Evolutionary conservation across 176 grass and related monocot genomes (phyloP).

Genomic region (Avena eriantha): DNA sequence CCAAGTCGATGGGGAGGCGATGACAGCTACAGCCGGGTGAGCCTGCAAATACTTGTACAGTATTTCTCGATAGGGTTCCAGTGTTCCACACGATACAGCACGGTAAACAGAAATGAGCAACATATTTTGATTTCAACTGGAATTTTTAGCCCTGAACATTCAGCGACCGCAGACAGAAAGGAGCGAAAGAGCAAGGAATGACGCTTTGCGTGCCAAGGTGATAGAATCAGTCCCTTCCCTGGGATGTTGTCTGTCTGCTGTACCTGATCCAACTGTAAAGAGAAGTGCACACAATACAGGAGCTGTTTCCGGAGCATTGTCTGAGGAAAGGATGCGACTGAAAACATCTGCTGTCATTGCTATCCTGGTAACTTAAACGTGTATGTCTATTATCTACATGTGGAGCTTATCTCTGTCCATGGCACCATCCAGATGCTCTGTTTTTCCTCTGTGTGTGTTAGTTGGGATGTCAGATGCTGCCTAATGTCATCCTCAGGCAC

Average conservation of each 20-base stretch:
- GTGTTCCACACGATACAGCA: neutral
- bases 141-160: neutral
- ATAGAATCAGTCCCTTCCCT: neutral
- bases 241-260: neutral
- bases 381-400: neutral
- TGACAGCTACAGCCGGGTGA: neutral
- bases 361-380: neutral
- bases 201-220: constrained; percentile 14
- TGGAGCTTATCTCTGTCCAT: neutral
- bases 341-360: neutral
- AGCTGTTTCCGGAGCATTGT: neutral
- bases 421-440: neutral
- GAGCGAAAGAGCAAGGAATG: neutral
- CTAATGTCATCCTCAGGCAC: neutral
- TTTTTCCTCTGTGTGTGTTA: constrained; percentile 9
- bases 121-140: neutral
- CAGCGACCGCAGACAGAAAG: neutral
- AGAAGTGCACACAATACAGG: neutral
- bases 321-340: neutral
- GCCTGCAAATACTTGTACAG: neutral
- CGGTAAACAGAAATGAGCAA: neutral
- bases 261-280: constrained; percentile 8
- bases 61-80: neutral
- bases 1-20: neutral
- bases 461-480: neutral